A percentile compares a stretch with the other conserved stretches of the same genome.
These are phyloP conservation scores for Amoebophrya sp. DNA, from an alignment of 169 alveolate species.

Conservation along the genomic window DNA sequence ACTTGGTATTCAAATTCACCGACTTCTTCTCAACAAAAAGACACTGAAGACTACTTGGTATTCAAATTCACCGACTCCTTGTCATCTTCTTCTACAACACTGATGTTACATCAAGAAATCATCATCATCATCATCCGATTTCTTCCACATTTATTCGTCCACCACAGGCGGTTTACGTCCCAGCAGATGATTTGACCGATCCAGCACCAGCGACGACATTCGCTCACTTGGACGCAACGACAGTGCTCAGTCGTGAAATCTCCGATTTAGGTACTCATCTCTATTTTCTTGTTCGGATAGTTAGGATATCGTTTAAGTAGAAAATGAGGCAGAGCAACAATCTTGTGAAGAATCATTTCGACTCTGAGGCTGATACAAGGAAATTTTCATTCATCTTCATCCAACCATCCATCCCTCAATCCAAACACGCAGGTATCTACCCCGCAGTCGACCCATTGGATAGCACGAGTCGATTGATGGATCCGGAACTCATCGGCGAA, in stretches of 20 bases:
- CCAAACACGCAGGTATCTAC: no score
- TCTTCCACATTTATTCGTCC: background rate
- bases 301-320: no score
- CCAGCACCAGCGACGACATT: constrained; percentile 99
- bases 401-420: no score
- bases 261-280: constrained; percentile 92
- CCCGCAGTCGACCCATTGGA: constrained; percentile 99
- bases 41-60: no score
- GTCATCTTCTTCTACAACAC: background rate
- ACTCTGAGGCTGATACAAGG: no score
- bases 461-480: constrained; percentile 88
- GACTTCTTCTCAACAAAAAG: no score
- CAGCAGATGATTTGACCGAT: constrained; percentile 96
- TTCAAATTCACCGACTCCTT: no score
- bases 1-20: no score
- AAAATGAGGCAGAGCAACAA: no score
- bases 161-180: constrained; percentile 88
- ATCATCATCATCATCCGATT: background rate
- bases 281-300: no score
- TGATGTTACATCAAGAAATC: background rate
- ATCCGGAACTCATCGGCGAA: constrained; percentile 73
- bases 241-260: constrained; percentile 83
- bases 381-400: no score
- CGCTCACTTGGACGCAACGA: constrained; percentile 95
- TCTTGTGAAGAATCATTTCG: no score